Evolutionary conservation across 352 stramenopile genomes (phyloP).

Genomic region (Pythium volutum): DNA sequence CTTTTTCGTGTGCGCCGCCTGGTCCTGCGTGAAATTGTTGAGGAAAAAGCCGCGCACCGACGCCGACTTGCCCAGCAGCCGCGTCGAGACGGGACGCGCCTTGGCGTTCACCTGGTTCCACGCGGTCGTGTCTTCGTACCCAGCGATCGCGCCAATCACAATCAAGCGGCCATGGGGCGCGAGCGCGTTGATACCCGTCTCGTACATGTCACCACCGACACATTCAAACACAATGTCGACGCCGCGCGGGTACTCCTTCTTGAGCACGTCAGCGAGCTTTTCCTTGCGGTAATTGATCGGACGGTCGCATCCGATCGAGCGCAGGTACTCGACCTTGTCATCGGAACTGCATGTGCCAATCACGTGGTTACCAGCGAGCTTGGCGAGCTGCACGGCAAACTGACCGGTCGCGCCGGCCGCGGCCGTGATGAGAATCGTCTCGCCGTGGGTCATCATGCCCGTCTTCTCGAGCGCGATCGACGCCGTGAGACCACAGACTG

Average conservation of each 20-base stretch:
- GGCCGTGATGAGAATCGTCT: slow-evolving; percentile 45
- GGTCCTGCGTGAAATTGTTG: slow-evolving; percentile 33
- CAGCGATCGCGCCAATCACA: slow-evolving; percentile 41
- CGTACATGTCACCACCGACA: slow-evolving; percentile 43
- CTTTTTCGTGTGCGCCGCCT: slow-evolving; percentile 36
- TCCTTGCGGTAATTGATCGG: slow-evolving; percentile 78
- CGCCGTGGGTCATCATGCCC: slow-evolving; percentile 38
- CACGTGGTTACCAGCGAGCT: slow-evolving; percentile 61
- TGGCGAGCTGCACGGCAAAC: slow-evolving; percentile 71
- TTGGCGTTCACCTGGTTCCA: slow-evolving; percentile 41
- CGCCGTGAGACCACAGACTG: slow-evolving; percentile 37
- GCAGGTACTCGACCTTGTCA: slow-evolving; percentile 76
- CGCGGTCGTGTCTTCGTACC: slow-evolving; percentile 45
- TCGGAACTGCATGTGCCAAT: slow-evolving; percentile 67
- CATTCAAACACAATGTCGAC: slow-evolving; percentile 50
- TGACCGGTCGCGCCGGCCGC: slow-evolving; percentile 60
- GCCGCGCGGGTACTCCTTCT: slow-evolving; percentile 45
- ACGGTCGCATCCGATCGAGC: slow-evolving; percentile 49
- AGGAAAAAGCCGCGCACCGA: slow-evolving; percentile 47
- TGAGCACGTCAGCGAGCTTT: slow-evolving; percentile 38
- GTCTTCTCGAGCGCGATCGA: slow-evolving; percentile 43
- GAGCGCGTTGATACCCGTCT: slow-evolving; percentile 34
- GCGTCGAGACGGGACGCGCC: slow-evolving; percentile 31
- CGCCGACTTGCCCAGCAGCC: slow-evolving; percentile 41
- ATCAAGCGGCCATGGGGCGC: slow-evolving; percentile 36